These are phyloP conservation scores for Chaetomiaceae sp. DNA, from an alignment of 2,329 filamentous ascomycete species.

Conservation along the genomic window DNA sequence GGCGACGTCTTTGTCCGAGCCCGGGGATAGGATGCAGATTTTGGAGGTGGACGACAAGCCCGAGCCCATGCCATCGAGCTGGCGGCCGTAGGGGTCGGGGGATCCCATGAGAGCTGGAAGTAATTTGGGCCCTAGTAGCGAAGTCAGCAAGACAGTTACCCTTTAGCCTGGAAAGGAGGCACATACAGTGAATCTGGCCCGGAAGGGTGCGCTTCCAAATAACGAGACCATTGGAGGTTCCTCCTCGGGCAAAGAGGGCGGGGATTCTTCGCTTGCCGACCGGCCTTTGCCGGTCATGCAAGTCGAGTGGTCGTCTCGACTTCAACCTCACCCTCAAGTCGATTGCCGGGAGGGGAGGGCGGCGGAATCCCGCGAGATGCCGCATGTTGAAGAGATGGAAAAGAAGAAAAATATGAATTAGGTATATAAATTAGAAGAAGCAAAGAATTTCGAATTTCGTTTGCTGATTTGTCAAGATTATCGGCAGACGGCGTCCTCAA, in stretches of 20 bases:
- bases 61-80: constrained; percentile 68
- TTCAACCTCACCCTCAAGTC: no score
- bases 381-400: not conserved
- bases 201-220: constrained; percentile 25
- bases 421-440: no score
- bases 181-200: constrained; percentile 19
- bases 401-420: no score
- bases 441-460: no score
- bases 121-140: constrained; percentile 13
- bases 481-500: no score
- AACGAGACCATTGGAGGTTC: constrained; percentile 31
- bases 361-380: no score
- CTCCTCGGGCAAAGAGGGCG: constrained; percentile 31
- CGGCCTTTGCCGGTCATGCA: no score
- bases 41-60: constrained; percentile 68
- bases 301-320: no score
- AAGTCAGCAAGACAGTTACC: not conserved
- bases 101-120: constrained; percentile 51
- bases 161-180: not conserved
- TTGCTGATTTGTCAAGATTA: no score
- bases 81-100: constrained; percentile 62
- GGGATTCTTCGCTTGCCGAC: constrained; percentile 22
- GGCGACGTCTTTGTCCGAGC: constrained; percentile 12
- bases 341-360: no score
- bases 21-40: constrained; percentile 58